These are phyloP conservation scores for Trebouxia sp. DNA, from an alignment of 139 green algal species.

Conservation along the genomic window DNA sequence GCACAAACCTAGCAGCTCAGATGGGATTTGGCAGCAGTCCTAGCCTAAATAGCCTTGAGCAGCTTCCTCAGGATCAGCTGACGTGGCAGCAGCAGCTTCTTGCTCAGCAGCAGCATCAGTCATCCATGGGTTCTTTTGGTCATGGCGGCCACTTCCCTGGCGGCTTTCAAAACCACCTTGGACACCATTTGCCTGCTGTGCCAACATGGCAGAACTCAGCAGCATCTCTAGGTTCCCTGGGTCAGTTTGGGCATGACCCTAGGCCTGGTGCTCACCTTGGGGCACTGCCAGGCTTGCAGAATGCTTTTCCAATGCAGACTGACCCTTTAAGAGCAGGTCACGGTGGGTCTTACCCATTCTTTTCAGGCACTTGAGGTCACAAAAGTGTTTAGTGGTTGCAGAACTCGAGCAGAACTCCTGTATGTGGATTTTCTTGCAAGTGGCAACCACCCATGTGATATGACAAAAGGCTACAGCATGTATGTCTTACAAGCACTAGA, in stretches of 20 bases:
- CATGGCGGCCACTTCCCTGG: background rate
- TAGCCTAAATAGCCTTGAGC: background rate
- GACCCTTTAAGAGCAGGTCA: background rate
- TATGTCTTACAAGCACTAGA: no score
- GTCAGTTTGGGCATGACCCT: background rate
- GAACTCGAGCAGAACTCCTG: no score
- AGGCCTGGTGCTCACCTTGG: background rate
- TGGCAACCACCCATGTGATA: no score
- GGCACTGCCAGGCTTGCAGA: background rate
- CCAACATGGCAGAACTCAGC: conserved; percentile 16
- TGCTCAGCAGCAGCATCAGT: conserved; percentile 1
- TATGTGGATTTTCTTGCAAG: no score
- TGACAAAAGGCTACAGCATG: no score
- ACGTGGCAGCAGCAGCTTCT: conserved; percentile 22
- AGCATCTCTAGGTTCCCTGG: background rate
- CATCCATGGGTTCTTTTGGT: background rate
- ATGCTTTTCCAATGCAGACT: background rate
- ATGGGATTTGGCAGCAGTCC: conserved; percentile 21
- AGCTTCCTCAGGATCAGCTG: background rate
- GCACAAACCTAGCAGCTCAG: conserved; percentile 9
- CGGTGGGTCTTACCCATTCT: no score
- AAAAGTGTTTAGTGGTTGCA: no score
- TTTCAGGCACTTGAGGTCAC: no score
- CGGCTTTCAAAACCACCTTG: background rate
- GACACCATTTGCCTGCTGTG: conserved; percentile 3